Evolutionary conservation across 2,329 filamentous ascomycete genomes (phyloP), one percentile per base, ranked within the genome.

Genomic region (Fusarium fracticaudum): DNA sequence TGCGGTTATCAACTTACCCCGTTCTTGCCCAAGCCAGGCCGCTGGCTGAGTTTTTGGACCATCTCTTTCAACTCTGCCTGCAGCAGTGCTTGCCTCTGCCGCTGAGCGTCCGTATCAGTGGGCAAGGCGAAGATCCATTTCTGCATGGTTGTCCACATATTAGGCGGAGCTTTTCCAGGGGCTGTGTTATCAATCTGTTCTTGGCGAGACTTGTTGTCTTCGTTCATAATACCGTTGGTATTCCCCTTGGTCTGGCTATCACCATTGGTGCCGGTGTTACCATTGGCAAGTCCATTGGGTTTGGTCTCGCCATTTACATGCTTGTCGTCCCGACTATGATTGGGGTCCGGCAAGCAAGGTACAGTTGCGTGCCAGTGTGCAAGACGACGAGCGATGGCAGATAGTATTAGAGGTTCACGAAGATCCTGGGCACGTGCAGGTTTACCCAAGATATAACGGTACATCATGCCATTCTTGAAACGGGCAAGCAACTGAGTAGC

Each of bases 381-480:
- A 64, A 99, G 87, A 68, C 94, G 89, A 71, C 90, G 90, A 35
- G 96, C 96, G 72, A 98, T 93, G 64, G 94, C 95, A 48, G 90
- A 90, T 87, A 94, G 96, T 79, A 98, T 90, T 37, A 90, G 86
- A 50, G 93, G 90, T 74, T 89, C 89, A 65, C 93, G 90, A 73
- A 99, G 86, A 81, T 98, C 95, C 77, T 92, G 89, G 53, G 96
- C 93, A 60, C 91, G 90, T 78, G 95, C 95, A 61, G 94, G 93
- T 73, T 88, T 90, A 60, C 96, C 96, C 71, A 90, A 90, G 75
- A 98, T 93, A 85, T 93, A 99, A 77, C 93, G 91, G 86, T 99
- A 99, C 79, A 99, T 89, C 85, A 99, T 94, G 76, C 96, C 96
- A 81, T 99, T 99, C 78, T 95, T 89, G 87, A 99, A 99, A 75